phyloP scores from a whole-genome alignment of 345 rosid species.

The Salix arbutifolia region DNA sequence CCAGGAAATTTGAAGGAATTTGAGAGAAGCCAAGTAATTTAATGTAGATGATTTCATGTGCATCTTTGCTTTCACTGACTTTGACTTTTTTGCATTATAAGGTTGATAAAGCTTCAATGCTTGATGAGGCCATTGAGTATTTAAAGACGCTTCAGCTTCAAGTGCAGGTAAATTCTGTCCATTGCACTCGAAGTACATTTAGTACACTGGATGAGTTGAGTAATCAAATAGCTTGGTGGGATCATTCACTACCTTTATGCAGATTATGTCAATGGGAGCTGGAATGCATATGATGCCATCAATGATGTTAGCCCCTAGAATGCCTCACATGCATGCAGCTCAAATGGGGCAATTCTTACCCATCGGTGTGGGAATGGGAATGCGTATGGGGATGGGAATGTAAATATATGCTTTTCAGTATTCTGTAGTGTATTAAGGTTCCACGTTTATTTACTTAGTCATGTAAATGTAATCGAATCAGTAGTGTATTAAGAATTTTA shows the following conservation, averaged over 20 bases:
- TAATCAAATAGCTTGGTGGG: conserved; percentile 5
- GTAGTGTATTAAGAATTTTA: too few relatives aligned
- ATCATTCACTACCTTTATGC: conserved; percentile 17
- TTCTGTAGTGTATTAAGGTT: too few relatives aligned
- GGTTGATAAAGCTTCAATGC: conserved; percentile 98
- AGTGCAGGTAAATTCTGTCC: conserved; percentile 55
- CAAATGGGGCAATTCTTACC: conserved; percentile 46
- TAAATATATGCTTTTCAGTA: too few relatives aligned
- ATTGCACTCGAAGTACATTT: background rate
- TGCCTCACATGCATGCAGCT: conserved; percentile 62
- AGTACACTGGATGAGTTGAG: conserved; percentile 11
- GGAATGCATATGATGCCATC: conserved; percentile 75
- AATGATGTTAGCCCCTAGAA: conserved; percentile 62
- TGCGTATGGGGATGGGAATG: too few relatives aligned
- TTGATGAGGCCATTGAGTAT: conserved; percentile 93
- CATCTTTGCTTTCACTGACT: conserved; percentile 15
- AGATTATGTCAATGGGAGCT: conserved; percentile 84
- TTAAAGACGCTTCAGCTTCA: conserved; percentile 86
- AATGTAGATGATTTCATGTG: background rate
- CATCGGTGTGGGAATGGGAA: conserved; percentile 66
- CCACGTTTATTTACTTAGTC: too few relatives aligned
- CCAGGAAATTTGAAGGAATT: background rate
- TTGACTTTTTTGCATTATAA: conserved; percentile 25
- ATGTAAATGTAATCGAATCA: too few relatives aligned
- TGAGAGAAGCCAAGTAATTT: conserved; percentile 6